Conservation (phyloP, 73 alveolate species). For the Paraurostyla sp. region DNA sequence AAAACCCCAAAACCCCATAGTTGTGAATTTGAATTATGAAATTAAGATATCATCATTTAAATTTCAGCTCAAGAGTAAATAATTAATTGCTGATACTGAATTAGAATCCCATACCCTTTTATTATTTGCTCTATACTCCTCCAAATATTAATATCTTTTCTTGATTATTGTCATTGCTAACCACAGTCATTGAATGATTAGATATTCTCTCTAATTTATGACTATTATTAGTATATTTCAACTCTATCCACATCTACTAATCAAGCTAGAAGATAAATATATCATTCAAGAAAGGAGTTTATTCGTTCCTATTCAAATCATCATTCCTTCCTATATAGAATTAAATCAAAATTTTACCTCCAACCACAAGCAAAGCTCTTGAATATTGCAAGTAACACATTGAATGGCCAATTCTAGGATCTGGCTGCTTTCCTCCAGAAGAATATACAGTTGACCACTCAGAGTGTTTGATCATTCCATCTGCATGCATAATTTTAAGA, state of each 20-base stretch:
- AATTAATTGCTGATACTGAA: constrained; percentile 4
- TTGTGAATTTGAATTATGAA: too few species aligned
- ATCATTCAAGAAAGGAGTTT: constrained; percentile 56
- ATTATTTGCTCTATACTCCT: constrained; percentile 21
- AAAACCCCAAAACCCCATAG: too few species aligned
- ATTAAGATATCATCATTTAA: neutral
- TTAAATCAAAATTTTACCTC: constrained; percentile 14
- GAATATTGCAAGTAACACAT: constrained; percentile 21
- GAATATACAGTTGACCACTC: constrained; percentile 41
- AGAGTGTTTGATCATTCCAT: constrained; percentile 23
- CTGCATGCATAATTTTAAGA: neutral
- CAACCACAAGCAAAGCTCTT: constrained; percentile 29
- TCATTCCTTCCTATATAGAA: constrained; percentile 53
- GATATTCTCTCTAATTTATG: constrained; percentile 18
- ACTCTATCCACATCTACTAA: constrained; percentile 18
- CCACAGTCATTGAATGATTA: constrained; percentile 20
- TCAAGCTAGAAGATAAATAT: constrained; percentile 29
- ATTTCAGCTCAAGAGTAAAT: neutral
- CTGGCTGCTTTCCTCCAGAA: constrained; percentile 5
- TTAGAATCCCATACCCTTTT: neutral
- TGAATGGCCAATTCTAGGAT: constrained; percentile 52
- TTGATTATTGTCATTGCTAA: neutral
- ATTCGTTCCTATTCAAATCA: neutral
- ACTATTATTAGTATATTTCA: neutral
- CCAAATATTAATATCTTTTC: constrained; percentile 56